Evolutionary conservation across 345 rosid genomes (phyloP).

Genomic region (Brassica nigra): DNA sequence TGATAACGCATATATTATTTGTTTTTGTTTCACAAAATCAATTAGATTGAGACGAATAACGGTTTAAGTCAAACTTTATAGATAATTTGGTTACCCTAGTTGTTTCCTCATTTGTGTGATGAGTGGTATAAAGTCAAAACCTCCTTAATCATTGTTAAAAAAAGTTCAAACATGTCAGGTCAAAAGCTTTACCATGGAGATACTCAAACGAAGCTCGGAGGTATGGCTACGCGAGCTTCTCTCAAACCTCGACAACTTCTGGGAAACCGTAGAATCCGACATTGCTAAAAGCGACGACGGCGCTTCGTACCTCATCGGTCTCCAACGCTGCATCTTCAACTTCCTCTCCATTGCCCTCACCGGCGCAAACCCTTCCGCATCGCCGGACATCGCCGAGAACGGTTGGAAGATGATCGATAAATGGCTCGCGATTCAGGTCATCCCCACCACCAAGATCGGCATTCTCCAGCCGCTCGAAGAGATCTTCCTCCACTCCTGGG

Average conservation of each 20-base stretch:
- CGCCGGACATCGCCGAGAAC: conserved; percentile 48
- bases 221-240: conserved; percentile 57
- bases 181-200: conserved; percentile 56
- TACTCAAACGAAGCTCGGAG: conserved; percentile 69
- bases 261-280: conserved; percentile 53
- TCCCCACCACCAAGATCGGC: conserved; percentile 56
- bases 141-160: not conserved
- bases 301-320: conserved; percentile 46
- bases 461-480: conserved; percentile 64
- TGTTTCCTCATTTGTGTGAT: no score
- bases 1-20: no score
- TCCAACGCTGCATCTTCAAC: conserved; percentile 60
- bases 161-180: conserved; percentile 40
- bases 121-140: not conserved
- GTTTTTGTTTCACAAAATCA: no score
- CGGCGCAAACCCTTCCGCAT: conserved; percentile 63
- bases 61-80: no score
- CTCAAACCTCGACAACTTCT: conserved; percentile 54
- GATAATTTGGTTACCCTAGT: no score
- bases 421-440: conserved; percentile 73
- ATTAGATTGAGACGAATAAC: no score
- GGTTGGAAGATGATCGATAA: conserved; percentile 53
- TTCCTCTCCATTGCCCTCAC: conserved; percentile 58
- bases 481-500: conserved; percentile 76
- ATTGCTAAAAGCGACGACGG: conserved; percentile 48